Base-by-base conservation (phyloP, 331 rosid species). In the Erythrophleum ivorense region DNA sequence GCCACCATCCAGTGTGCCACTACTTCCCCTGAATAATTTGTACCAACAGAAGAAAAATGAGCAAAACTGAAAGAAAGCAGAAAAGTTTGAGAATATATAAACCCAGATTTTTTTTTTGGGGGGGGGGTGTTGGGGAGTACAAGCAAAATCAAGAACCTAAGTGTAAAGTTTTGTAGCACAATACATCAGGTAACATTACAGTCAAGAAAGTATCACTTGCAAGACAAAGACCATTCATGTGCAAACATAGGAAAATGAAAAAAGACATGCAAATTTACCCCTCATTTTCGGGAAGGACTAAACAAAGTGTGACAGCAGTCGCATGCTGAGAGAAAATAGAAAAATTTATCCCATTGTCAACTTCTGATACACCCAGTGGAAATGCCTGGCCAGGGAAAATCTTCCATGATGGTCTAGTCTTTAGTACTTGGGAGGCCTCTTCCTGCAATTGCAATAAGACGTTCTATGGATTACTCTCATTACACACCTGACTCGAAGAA, bases 271-370 rank as follows among this genome's bases (percentile, higher is more conserved):
- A 69, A 54, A 63, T 78, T 81, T 84, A 96, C 98, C 97, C 86
- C 67, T 69, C 74, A 43, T 45, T 21, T 21, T 85, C 86, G 2
- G 88, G 86, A 83, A 88, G 82, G 63, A 85, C 84, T 67, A 96
- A 82, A 82, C 95, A 93, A 66, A 96, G 94, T 46, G 94, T 92
- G 84, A 96, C 97, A 69, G 91, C 83, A 34, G 97, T 93, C 52
- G 97, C 97, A 85, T 96, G 91, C 88, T 90, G 95, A 43, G 99
- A 93, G 77, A 96, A 96, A 58, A 96, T 89, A 68, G 99, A 83
- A 88, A 96, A 96, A 83, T 96, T 96, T 84, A 94, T 86, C 75
- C 98, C 97, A 69, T 29, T 84, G 69, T 90, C 95, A 71, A 90
- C 90, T 87, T 96, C 94, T 49, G 98, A 89, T 66, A 88, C 95